A percentile compares a stretch with the other conserved stretches of the same genome.
Conservation (phyloP, 371 early-diverging fungal genomes). For the Zychaea mexicana region DNA sequence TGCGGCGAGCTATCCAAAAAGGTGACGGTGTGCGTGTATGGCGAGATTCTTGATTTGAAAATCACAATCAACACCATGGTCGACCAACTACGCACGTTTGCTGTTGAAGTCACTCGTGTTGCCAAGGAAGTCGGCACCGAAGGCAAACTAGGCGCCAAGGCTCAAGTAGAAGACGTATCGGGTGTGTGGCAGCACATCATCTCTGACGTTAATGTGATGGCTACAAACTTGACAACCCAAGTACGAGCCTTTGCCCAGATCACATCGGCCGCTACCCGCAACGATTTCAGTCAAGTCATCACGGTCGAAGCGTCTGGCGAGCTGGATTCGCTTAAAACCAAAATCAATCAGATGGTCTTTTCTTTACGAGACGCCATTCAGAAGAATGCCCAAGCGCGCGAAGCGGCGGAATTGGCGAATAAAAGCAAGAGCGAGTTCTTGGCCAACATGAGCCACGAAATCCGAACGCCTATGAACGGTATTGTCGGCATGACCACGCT, state of each 20-base stretch:
- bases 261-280: conserved; percentile 56
- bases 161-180: conserved; percentile 42
- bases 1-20: conserved; percentile 47
- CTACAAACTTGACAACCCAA: conserved; percentile 47
- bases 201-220: conserved; percentile 51
- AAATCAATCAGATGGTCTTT: conserved; percentile 69
- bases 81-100: conserved; percentile 44
- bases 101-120: conserved; percentile 44
- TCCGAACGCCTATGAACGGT: conserved; percentile 59
- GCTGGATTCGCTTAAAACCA: conserved; percentile 71
- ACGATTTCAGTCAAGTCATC: conserved; percentile 62
- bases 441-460: conserved; percentile 71
- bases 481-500: conserved; percentile 69
- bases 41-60: conserved; percentile 43
- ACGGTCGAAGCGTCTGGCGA: conserved; percentile 69
- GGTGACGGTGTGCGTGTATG: conserved; percentile 31
- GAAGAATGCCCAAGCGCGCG: conserved; percentile 58
- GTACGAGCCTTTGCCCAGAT: conserved; percentile 63
- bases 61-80: conserved; percentile 50
- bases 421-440: conserved; percentile 70
- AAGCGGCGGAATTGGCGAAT: conserved; percentile 53
- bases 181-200: conserved; percentile 57
- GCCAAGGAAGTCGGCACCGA: conserved; percentile 54
- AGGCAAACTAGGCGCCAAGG: conserved; percentile 43
- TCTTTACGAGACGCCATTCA: conserved; percentile 65